Conservation (phyloP, 2,329 filamentous ascomycete species). For the Colletotrichum orchidophilum region DNA sequence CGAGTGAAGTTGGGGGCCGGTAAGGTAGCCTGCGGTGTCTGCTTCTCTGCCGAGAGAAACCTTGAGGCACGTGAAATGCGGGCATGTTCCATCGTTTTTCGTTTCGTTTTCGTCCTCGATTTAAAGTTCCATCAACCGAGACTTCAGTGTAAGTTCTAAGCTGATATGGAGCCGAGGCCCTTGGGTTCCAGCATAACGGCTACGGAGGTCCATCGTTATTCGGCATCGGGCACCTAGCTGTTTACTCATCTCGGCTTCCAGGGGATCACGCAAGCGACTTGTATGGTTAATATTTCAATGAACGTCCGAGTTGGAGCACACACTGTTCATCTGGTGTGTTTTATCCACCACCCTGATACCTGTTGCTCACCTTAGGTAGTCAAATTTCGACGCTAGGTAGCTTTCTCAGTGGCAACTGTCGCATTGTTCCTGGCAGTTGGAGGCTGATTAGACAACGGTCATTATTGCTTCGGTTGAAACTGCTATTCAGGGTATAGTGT, state of each 20-base stretch:
- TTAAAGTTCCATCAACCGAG: conserved; percentile 15
- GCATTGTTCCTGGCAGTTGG: too few species aligned
- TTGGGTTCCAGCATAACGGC: not conserved
- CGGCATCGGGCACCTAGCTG: not conserved
- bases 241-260: not conserved
- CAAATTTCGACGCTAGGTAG: too few species aligned
- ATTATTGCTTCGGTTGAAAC: not conserved
- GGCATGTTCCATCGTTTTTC: not conserved
- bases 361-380: too few species aligned
- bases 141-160: not conserved
- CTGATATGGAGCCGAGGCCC: conserved; percentile 17
- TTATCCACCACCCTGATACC: not conserved
- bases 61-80: conserved; percentile 28
- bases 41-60: conserved; percentile 22
- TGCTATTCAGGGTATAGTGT: conserved; percentile 13
- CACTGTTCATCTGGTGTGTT: not conserved
- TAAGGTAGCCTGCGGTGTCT: not conserved
- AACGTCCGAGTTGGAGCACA: not conserved
- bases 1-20: not conserved
- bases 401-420: not conserved
- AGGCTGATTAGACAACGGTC: too few species aligned
- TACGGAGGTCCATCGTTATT: conserved; percentile 7
- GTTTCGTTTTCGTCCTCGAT: conserved; percentile 5
- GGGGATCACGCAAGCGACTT: not conserved
- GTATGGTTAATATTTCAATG: not conserved